Conservation (phyloP, 768 basidiomycete genomes). For the Lyophyllum shimeji region DNA sequence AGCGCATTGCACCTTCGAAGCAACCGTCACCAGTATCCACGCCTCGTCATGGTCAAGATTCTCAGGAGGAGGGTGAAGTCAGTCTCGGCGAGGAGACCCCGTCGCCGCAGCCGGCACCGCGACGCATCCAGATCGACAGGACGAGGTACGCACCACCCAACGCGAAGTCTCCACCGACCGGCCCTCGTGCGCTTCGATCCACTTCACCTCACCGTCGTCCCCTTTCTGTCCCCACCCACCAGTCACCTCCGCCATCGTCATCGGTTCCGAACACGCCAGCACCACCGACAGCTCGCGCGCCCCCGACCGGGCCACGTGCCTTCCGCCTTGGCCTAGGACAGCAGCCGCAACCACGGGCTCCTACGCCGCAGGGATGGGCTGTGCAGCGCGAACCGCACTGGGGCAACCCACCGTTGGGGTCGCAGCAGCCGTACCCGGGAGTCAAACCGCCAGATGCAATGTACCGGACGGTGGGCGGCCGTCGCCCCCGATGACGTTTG, state of each 20-base stretch:
- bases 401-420: not conserved
- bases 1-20: constrained; percentile 4
- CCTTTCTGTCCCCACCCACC: not conserved
- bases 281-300: constrained; percentile 1
- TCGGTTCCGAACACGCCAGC: not conserved
- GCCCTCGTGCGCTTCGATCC: not conserved
- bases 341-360: not conserved
- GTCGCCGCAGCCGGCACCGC: constrained; percentile 8
- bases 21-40: not conserved
- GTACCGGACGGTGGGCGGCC: too few relatives aligned
- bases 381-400: not conserved
- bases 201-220: not conserved
- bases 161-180: not conserved
- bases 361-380: not conserved
- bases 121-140: not conserved
- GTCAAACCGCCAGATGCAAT: too few relatives aligned
- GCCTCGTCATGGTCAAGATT: constrained; percentile 24
- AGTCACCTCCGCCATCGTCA: not conserved
- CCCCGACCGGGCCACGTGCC: not conserved
- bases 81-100: constrained; percentile 22
- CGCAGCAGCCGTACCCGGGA: too few relatives aligned
- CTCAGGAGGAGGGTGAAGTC: constrained; percentile 58
- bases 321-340: not conserved
- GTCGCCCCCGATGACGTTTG: too few relatives aligned
- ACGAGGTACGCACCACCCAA: not conserved